Evolutionary conservation across 495 filamentous ascomycete species (phyloP).

Genomic region (Aspergillus avenaceus): DNA sequence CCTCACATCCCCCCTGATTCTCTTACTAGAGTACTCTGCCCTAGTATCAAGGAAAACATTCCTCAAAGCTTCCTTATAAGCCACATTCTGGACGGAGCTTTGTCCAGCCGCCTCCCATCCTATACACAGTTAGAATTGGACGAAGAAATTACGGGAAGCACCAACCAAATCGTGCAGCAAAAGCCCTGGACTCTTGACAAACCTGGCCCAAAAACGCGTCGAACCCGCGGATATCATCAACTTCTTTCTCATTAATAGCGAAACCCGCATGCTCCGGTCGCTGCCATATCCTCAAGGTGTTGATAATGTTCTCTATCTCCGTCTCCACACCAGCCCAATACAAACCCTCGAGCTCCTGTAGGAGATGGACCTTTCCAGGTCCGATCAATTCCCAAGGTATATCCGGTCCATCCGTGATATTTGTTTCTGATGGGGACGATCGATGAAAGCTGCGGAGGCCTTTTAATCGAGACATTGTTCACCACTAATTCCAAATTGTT

Average conservation of each 20-base stretch:
- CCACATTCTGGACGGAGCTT: neutral
- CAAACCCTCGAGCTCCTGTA: slow-evolving; percentile 17
- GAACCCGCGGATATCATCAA: slow-evolving; percentile 24
- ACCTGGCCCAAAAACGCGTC: slow-evolving; percentile 33
- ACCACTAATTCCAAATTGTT: no score
- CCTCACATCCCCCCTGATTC: slow-evolving; percentile 1
- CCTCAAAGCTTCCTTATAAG: neutral
- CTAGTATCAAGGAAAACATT: neutral
- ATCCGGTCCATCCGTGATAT: slow-evolving; percentile 2
- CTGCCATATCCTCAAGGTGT: slow-evolving; percentile 23
- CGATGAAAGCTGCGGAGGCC: neutral
- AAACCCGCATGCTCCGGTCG: slow-evolving; percentile 9
- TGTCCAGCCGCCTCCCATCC: neutral
- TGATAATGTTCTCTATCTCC: slow-evolving; percentile 23
- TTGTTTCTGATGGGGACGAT: neutral
- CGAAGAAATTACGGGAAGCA: neutral
- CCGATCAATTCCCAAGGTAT: slow-evolving; percentile 11
- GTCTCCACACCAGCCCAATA: slow-evolving; percentile 26
- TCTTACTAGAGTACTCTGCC: neutral
- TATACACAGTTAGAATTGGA: no score
- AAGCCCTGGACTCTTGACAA: slow-evolving; percentile 17
- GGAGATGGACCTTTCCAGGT: slow-evolving; percentile 11
- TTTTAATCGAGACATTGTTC: neutral
- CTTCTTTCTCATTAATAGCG: slow-evolving; percentile 11
- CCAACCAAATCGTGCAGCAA: slow-evolving; percentile 17